These are phyloP conservation scores for Fusarium paranaense DNA, from an alignment of 2,329 filamentous ascomycete genomes.

Conservation along the genomic window DNA sequence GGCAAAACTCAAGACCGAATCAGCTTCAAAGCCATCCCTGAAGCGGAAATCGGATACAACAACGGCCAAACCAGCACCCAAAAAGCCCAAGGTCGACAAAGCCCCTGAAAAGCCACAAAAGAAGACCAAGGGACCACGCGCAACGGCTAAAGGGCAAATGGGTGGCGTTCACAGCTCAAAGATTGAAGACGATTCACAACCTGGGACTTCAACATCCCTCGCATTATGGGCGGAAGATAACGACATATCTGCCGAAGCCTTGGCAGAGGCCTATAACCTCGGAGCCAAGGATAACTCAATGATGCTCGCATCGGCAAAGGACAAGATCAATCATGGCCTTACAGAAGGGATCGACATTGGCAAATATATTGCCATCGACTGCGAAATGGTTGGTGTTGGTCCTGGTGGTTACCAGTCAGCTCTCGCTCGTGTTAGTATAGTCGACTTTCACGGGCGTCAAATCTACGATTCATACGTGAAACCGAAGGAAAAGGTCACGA, in stretches of 20 bases:
- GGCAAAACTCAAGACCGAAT: constrained; percentile 65
- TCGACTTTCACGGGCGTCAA: constrained; percentile 93
- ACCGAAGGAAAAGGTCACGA: constrained; percentile 81
- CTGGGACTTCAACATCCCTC: constrained; percentile 64
- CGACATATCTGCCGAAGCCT: constrained; percentile 68
- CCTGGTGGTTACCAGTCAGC: constrained; percentile 76
- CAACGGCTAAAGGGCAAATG: constrained; percentile 56
- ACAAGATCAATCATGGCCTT: constrained; percentile 73
- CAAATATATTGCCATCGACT: constrained; percentile 94
- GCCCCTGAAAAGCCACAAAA: constrained; percentile 9
- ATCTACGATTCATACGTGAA: constrained; percentile 94
- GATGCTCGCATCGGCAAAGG: constrained; percentile 59
- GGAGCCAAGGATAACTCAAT: constrained; percentile 61
- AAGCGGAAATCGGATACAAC: constrained; percentile 57
- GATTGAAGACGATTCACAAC: constrained; percentile 51
- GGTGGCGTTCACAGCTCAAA: constrained; percentile 66
- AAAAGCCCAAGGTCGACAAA: constrained; percentile 47
- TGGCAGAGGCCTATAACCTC: constrained; percentile 72
- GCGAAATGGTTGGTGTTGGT: constrained; percentile 96
- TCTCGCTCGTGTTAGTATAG: constrained; percentile 87
- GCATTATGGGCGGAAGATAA: constrained; percentile 72
- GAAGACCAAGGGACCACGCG: constrained; percentile 3
- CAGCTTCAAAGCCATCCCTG: constrained; percentile 51
- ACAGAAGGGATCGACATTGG: constrained; percentile 75
- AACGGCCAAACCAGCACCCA: constrained; percentile 33